These are phyloP conservation scores for Coprinopsis sp. DNA, from an alignment of 768 basidiomycete genomes.

Conservation along the genomic window DNA sequence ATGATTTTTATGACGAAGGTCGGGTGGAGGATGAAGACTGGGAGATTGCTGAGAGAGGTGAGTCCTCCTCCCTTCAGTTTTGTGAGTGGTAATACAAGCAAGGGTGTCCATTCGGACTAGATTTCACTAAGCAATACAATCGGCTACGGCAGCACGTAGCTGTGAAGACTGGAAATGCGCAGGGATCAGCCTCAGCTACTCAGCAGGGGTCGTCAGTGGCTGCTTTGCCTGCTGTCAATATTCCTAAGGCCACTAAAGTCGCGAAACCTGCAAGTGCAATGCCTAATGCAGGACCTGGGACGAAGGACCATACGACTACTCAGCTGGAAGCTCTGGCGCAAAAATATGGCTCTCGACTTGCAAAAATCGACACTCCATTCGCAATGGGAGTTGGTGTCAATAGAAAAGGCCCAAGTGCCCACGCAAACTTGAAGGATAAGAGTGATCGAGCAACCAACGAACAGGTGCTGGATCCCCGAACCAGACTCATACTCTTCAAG, in stretches of 20 bases:
- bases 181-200: constrained; percentile 50
- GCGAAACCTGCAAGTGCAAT: constrained; percentile 18
- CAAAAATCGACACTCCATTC: constrained; percentile 74
- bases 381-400: constrained; percentile 66
- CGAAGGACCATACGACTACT: constrained; percentile 59
- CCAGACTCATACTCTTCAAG: constrained; percentile 89
- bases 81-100: neutral
- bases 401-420: constrained; percentile 85
- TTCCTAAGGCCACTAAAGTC: constrained; percentile 39
- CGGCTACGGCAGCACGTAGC: constrained; percentile 88
- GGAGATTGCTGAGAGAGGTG: constrained; percentile 82
- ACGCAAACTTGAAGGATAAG: constrained; percentile 91
- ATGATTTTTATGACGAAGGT: constrained; percentile 50
- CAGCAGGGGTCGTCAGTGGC: constrained; percentile 49
- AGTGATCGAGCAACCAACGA: constrained; percentile 95
- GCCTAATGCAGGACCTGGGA: constrained; percentile 16
- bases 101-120: constrained; percentile 38
- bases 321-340: constrained; percentile 65
- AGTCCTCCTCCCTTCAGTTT: constrained; percentile 15
- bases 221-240: constrained; percentile 67
- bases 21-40: constrained; percentile 85
- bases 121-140: constrained; percentile 99
- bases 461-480: constrained; percentile 96
- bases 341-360: constrained; percentile 71
- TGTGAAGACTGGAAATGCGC: constrained; percentile 68